A percentile compares a stretch with the other conserved stretches of the same genome.
These are phyloP conservation scores for Albizia julibrissin DNA, from an alignment of 306 rosid species.

Conservation along the genomic window DNA sequence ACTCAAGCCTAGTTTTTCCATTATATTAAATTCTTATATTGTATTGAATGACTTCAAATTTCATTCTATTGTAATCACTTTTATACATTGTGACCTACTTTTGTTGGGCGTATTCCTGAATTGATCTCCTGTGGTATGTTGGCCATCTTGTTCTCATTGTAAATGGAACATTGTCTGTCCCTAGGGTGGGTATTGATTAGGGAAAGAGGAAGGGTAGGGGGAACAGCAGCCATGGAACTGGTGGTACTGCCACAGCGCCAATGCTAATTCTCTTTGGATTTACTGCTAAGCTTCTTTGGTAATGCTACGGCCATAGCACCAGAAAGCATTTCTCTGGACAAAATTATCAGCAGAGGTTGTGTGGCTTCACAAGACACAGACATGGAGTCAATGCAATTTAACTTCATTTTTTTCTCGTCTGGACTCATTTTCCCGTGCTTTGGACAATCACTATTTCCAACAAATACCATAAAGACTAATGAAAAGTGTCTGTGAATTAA, in stretches of 20 bases:
- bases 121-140: not conserved
- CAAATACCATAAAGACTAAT: not conserved
- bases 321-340: not conserved
- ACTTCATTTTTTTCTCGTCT: not conserved
- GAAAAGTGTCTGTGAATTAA: not conserved
- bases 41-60: slow-evolving; percentile 4
- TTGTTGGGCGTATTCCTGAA: slow-evolving; percentile 7
- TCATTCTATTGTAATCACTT: slow-evolving; percentile 3
- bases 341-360: not conserved
- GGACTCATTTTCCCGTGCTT: not conserved
- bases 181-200: not conserved
- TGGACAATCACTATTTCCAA: not conserved
- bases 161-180: not conserved
- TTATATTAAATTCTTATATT: not conserved
- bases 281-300: not conserved
- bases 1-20: slow-evolving; percentile 17
- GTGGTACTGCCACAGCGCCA: not conserved
- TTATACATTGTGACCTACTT: not conserved
- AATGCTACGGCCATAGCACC: not conserved
- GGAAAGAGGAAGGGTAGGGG: not conserved
- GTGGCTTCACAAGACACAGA: not conserved
- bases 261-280: not conserved
- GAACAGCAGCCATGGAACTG: not conserved
- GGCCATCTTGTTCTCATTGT: not conserved
- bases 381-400: not conserved